Evolutionary conservation across 345 rosid species (phyloP), one percentile per base, ranked within the genome.

Genomic region (Eucalyptus marginata): DNA sequence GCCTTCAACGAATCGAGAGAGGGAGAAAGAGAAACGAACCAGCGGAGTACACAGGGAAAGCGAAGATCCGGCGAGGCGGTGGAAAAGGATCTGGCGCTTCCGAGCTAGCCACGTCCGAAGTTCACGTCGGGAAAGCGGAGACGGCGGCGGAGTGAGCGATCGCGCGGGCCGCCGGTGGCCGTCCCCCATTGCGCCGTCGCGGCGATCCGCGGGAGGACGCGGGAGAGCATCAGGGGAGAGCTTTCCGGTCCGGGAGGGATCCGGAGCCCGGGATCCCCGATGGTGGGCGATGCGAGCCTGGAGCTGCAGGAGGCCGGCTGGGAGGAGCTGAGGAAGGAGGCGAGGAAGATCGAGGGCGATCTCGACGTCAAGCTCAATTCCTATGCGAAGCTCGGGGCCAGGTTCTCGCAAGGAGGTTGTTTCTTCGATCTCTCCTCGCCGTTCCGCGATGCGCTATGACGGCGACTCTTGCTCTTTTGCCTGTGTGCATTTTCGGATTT

Each of bases 301-400:
- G 98, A 95, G 94, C 92, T 97, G 87, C 99, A 97, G 93, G 99
- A 98, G 91, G 96, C 98, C 47, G 99, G 99, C 46, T 98, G 99
- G 98, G 99, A 96, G 91, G 99, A 98, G 88, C 94, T 97, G 87
- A 93, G 99, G 92, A 94, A 93, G 88, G 98, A 96, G 86, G 99
- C 99, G 85, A 95, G 99, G 86, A 98, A 96, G 94, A 92, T 97
- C 91, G 99, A 97, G 92, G 97, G 98, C 89, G 99, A 97, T 96
- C 97, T 97, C 90, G 99, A 97, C 81, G 98, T 98, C 83, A 98
- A 98, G 94, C 98, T 98, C 88, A 96, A 99, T 86, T 97, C 99
- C 44, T 98, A 98, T 86, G 99, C 99, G 71, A 98, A 98, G 92
- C 97, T 98, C 79, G 99, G 99, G 47, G 92, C 99, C 46, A 94